Evolutionary conservation across 2,329 filamentous ascomycete species (phyloP), one percentile per base, ranked within the genome.

Genomic region (Mycogone perniciosa): DNA sequence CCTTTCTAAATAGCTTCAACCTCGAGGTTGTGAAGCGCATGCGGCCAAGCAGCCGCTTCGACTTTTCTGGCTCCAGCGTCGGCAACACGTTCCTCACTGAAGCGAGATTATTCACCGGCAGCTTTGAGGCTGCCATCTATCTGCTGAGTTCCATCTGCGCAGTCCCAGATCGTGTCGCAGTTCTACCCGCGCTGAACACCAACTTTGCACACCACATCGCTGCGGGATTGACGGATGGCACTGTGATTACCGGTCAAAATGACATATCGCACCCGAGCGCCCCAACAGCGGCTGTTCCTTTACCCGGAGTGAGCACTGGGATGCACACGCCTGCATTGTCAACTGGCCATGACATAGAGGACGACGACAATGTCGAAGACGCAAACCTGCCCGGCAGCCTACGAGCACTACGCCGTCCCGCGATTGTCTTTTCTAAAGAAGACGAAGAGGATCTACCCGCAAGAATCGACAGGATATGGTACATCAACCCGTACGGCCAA

Each of bases 401-500:
- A 0, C 88, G 89, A 0, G 86, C 82, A 0, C 75, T 97, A 1
- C 79, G 91, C 6, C 84, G 86, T 51, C 88, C 86, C 46, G 88
- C 95, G 56, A 90, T 96, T 54, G 74, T 76, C 4, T 95, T 96
- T 65, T 86, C 80, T 62, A 97, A 97, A 70, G 68, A 74, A 62
- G 75, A 81, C 37, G 85, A 89, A 56, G 82, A 88, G 54, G 88
- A 92, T 49, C 75, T 97, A 1, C 80, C 88, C 0, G 78, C 86
- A 0, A 79, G 88, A 30, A 95, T 97, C 59, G 76, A 84, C 49
- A 74, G 91, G 2, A 77, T 97, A 31, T 97, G 90, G 89, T 97
- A 97, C 72, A 97, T 97, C 71, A 97, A 96, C 63, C 92, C 92
- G 0, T 97, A 96, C 66, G 92, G 92, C n/a, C 89, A 96, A 64